Evolutionary conservation across 305 asterid genomes (phyloP), one percentile per base, ranked within the genome.

Genomic region (Fraxinus greggii): DNA sequence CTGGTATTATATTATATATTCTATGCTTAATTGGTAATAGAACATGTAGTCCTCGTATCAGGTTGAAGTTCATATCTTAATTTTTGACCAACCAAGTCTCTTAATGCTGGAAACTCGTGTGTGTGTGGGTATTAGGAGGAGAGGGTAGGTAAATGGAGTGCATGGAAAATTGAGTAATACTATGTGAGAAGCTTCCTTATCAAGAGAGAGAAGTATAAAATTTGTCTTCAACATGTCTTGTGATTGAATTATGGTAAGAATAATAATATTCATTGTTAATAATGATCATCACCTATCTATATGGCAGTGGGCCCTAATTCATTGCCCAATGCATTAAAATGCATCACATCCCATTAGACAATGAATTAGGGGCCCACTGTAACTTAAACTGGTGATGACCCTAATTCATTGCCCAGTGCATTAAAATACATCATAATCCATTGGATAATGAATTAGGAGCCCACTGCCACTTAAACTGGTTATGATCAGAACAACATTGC

Each of bases 1-100:
- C 98, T 54, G 99, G 98, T 95, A 85, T 26, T 75, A 0, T 10
- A 10, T 8, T 26, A 9, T 28, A 65, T 28, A 28, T 21, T 4
- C 24, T 3, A 67, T 67, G 74, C 36, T 67, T 28, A 36, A 65
- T 29, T 65, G 32, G 33, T 26, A 26, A 4, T 26, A 28, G 74
- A 10, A 67, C 7, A 0, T 26, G 21, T 67, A 67, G 33, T 10
- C n/a, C 7, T 26, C 17, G 74, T 28, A 28, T 28, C 19, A 67
- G 17, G 13, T 9, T 65, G 73, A 28, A 26, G 15, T 28, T 65
- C 35, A 2, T 21, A 61, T 5, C 70, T 61, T 61, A 23, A 21
- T 7, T 6, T 24, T 65, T 10, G n/a, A 59, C 23, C 0, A 13
- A 26, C 26, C 67, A 23, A 26, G 17, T 65, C 72, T 65, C 72